Percentiles rank a stretch among this genome's conserved stretches.
Evolutionary conservation across 257 asterid species (phyloP).

Genomic region (Asclepias syriaca): DNA sequence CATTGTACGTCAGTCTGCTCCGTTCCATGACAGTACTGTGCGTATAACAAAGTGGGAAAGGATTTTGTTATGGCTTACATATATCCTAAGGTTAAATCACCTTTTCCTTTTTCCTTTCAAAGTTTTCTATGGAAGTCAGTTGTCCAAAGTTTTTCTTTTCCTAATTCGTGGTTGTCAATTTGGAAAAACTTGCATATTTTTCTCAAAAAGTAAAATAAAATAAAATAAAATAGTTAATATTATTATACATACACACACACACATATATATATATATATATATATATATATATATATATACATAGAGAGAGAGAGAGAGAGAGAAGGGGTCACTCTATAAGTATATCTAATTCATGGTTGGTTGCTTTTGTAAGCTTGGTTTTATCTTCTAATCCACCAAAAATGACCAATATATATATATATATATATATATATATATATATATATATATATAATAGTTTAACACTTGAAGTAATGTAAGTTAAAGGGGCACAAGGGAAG

Average conservation of each 20-base stretch:
- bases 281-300: no score
- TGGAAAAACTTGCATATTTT: background rate
- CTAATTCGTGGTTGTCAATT: slow-evolving; percentile 1
- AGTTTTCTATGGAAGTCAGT: background rate
- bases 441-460: no score
- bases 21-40: no score
- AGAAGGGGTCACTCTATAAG: background rate
- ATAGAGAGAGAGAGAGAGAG: background rate
- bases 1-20: no score
- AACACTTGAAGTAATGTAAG: background rate
- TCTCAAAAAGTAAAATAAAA: no score
- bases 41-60: background rate
- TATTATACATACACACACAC: no score
- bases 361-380: background rate
- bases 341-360: background rate
- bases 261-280: no score
- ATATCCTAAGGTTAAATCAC: background rate
- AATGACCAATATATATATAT: no score
- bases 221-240: no score
- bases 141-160: background rate
- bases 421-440: no score
- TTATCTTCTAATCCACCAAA: background rate
- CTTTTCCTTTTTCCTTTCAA: background rate
- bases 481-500: background rate
- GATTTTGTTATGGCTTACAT: background rate